Conservation (phyloP, 2,329 filamentous ascomycete genomes). For the Aspergillus phoenicis region DNA sequence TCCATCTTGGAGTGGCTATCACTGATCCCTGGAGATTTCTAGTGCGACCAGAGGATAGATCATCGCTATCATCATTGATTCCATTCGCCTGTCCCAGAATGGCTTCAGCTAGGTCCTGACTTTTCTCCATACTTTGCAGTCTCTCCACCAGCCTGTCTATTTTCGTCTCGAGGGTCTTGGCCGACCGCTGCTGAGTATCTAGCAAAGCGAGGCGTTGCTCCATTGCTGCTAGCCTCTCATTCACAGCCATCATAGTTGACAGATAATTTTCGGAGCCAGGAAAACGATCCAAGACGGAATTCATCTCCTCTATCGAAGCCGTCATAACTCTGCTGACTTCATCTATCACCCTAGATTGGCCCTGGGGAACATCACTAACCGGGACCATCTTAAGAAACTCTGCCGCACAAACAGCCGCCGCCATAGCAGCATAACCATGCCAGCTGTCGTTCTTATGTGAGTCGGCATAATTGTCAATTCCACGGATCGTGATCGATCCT, state of each 20-base stretch:
- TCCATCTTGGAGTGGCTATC: no score
- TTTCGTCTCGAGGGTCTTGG: no score
- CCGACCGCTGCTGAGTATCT: no score
- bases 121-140: no score
- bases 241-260: background rate
- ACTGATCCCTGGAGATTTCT: no score
- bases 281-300: background rate
- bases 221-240: no score
- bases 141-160: no score
- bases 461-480: slow-evolving; percentile 23
- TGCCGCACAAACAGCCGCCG: background rate
- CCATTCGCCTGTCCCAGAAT: no score
- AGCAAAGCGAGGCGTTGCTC: no score
- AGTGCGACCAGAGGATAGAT: no score
- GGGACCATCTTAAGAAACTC: background rate
- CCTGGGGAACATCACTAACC: background rate
- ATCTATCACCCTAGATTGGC: background rate
- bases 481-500: slow-evolving; percentile 6
- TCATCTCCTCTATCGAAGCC: background rate
- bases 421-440: slow-evolving; percentile 27
- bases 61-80: no score
- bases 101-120: no score
- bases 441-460: slow-evolving; percentile 26
- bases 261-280: background rate
- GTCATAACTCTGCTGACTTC: background rate